Evolutionary conservation across 768 basidiomycete genomes (phyloP).

Genomic region (Rubroboletus pulcherrimus): DNA sequence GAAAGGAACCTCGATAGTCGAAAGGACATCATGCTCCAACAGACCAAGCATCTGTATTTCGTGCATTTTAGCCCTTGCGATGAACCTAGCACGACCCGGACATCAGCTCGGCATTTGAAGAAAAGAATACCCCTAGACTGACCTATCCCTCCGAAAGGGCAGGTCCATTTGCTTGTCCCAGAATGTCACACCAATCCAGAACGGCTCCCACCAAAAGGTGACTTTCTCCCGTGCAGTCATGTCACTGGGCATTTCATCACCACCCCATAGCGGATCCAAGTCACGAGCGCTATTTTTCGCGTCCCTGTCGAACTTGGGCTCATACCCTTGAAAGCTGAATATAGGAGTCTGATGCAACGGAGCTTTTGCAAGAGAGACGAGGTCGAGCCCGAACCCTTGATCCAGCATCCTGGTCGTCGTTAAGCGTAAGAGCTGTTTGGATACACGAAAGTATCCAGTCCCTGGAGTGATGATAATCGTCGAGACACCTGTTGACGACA

Average conservation of each 20-base stretch:
- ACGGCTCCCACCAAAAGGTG: slow-evolving; percentile 88
- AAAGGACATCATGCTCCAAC: slow-evolving; percentile 85
- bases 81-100: slow-evolving; percentile 54
- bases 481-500: slow-evolving; percentile 81
- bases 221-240: slow-evolving; percentile 41
- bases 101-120: neutral
- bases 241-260: slow-evolving; percentile 45
- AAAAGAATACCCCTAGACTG: slow-evolving; percentile 2
- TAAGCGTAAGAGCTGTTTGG: slow-evolving; percentile 82
- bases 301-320: slow-evolving; percentile 52
- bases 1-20: slow-evolving; percentile 84
- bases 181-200: slow-evolving; percentile 77
- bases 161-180: slow-evolving; percentile 88
- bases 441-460: slow-evolving; percentile 89
- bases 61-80: slow-evolving; percentile 95
- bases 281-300: slow-evolving; percentile 44
- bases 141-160: slow-evolving; percentile 79
- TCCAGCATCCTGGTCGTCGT: slow-evolving; percentile 93
- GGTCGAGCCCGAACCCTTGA: slow-evolving; percentile 86
- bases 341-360: slow-evolving; percentile 93
- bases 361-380: slow-evolving; percentile 85
- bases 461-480: slow-evolving; percentile 90
- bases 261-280: slow-evolving; percentile 74
- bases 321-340: slow-evolving; percentile 78
- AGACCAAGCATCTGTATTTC: slow-evolving; percentile 94